Conservation (phyloP, 2,329 filamentous ascomycete species). For the Aspergillaceae sp. region DNA sequence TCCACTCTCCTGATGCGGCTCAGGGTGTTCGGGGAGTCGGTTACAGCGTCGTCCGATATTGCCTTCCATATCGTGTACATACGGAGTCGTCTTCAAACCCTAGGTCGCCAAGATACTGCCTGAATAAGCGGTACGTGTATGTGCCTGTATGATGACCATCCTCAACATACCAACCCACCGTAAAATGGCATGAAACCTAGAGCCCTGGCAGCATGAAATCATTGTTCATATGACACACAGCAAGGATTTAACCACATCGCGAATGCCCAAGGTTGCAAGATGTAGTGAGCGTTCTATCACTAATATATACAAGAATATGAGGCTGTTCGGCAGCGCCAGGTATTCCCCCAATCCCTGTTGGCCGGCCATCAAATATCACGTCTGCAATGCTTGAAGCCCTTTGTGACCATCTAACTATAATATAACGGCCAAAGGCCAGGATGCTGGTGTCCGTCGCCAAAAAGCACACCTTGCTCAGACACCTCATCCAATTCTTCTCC, state of each 20-base stretch:
- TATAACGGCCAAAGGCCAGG: too few relatives aligned
- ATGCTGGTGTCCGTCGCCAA: too few relatives aligned
- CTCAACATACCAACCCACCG: not conserved
- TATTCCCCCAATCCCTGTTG: conserved; percentile 2
- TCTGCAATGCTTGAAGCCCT: conserved; percentile 15
- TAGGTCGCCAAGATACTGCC: not conserved
- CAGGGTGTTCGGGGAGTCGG: too few relatives aligned
- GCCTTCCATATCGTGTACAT: too few relatives aligned
- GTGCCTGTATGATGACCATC: not conserved
- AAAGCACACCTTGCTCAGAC: too few relatives aligned
- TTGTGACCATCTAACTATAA: conserved; percentile 10
- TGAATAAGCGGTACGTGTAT: too few relatives aligned
- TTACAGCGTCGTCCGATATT: too few relatives aligned
- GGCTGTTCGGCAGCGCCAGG: not conserved
- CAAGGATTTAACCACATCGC: not conserved
- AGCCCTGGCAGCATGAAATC: not conserved
- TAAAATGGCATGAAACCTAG: not conserved
- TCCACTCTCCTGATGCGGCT: too few relatives aligned
- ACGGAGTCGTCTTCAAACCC: too few relatives aligned
- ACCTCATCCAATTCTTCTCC: too few relatives aligned
- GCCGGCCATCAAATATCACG: conserved; percentile 14
- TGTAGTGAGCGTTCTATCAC: not conserved
- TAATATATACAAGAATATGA: not conserved
- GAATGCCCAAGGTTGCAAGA: not conserved
- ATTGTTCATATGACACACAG: not conserved